Evolutionary conservation across 306 rosid species (phyloP).

Genomic region (Urtica urens): DNA sequence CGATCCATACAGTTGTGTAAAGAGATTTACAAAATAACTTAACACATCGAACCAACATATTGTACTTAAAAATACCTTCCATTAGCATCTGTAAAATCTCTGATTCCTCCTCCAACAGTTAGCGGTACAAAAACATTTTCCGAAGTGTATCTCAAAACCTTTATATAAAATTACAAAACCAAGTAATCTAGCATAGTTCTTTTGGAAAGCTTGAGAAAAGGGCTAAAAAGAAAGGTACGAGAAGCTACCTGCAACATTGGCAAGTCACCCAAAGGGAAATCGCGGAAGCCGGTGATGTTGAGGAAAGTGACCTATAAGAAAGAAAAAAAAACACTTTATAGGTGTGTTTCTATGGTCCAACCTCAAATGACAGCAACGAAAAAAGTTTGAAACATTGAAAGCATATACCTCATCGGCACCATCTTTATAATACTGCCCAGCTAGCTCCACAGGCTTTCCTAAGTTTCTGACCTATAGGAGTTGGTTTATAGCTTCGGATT

Average conservation of each 20-base stretch:
- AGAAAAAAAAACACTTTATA: slow-evolving; percentile 3
- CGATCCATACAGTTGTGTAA: too few species aligned
- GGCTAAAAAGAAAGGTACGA: not conserved
- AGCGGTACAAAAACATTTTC: slow-evolving; percentile 95
- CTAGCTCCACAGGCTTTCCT: slow-evolving; percentile 96
- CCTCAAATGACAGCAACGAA: slow-evolving; percentile 7
- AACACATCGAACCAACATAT: slow-evolving; percentile 4
- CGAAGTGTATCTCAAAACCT: slow-evolving; percentile 80
- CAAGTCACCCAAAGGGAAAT: slow-evolving; percentile 94
- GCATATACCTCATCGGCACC: slow-evolving; percentile 91
- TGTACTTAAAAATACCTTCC: slow-evolving; percentile 52
- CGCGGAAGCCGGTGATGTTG: slow-evolving; percentile 90
- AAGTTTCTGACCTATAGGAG: slow-evolving; percentile 73
- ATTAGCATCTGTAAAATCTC: slow-evolving; percentile 80
- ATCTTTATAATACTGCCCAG: slow-evolving; percentile 77
- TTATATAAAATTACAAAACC: slow-evolving; percentile 18
- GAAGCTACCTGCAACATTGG: slow-evolving; percentile 83
- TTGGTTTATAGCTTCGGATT: not conserved
- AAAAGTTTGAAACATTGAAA: slow-evolving; percentile 9
- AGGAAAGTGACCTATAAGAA: slow-evolving; percentile 70
- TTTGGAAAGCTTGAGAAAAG: too few species aligned
- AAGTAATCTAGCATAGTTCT: too few species aligned
- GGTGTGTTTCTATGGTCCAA: too few species aligned
- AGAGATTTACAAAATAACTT: not conserved
- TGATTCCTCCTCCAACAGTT: slow-evolving; percentile 97